Evolutionary conservation across 2,329 filamentous ascomycete species (phyloP).

Genomic region (Calycina herbarum): DNA sequence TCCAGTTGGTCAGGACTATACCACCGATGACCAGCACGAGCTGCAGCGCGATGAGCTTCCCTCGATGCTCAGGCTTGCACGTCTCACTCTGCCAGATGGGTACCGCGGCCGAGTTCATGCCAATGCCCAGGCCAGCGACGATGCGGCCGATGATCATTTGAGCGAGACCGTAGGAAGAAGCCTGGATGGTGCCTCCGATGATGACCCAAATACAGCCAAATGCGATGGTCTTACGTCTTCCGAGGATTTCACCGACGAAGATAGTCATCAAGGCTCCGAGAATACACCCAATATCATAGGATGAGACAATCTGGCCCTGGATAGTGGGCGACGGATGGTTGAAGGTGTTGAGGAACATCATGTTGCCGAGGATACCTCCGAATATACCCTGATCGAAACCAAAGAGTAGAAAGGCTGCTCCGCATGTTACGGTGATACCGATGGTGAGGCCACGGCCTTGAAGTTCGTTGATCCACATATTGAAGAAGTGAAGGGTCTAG

Average conservation of each 20-base stretch:
- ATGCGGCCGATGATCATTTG: slow-evolving; percentile 77
- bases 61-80: slow-evolving; percentile 53
- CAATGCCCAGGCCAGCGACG: slow-evolving; percentile 72
- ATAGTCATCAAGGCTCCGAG: slow-evolving; percentile 40
- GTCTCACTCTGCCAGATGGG: slow-evolving; percentile 61
- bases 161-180: slow-evolving; percentile 40
- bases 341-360: too few relatives aligned
- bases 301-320: slow-evolving; percentile 40
- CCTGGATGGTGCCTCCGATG: slow-evolving; percentile 44
- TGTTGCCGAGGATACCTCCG: not conserved
- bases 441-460: not conserved
- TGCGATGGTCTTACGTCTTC: slow-evolving; percentile 43
- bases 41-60: slow-evolving; percentile 58
- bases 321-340: not conserved
- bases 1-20: slow-evolving; percentile 58
- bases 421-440: slow-evolving; percentile 1
- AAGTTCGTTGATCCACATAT: not conserved
- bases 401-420: not conserved
- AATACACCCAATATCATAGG: slow-evolving; percentile 42
- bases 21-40: slow-evolving; percentile 54
- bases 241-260: slow-evolving; percentile 41
- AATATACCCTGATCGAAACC: slow-evolving; percentile 2
- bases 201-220: slow-evolving; percentile 41
- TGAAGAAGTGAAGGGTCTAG: not conserved
- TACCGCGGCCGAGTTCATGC: slow-evolving; percentile 44